phyloP scores from a whole-genome alignment of 441 rosid species.

The Erysimum pusillum region DNA sequence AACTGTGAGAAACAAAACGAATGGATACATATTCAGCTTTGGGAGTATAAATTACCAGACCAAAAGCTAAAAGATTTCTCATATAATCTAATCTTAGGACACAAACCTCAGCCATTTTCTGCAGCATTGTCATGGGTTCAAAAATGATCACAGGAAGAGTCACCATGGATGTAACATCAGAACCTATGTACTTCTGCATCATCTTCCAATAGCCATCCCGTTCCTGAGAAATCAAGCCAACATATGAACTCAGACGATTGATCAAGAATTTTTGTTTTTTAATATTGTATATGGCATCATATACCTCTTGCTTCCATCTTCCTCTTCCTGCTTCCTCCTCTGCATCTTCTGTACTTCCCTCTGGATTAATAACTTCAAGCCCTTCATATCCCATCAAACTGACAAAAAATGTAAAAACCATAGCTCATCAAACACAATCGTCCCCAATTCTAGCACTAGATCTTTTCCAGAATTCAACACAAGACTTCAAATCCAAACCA shows the following conservation, averaged over 20 bases:
- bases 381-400: constrained; percentile 90
- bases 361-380: constrained; percentile 88
- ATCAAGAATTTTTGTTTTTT: too few species aligned
- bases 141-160: constrained; percentile 94
- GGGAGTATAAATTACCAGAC: not conserved
- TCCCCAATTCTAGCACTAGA: not conserved
- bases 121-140: constrained; percentile 93
- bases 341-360: constrained; percentile 93
- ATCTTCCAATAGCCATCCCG: constrained; percentile 95
- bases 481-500: not conserved
- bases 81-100: not conserved
- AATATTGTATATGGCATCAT: not conserved
- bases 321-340: constrained; percentile 93
- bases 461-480: not conserved
- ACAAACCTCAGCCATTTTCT: constrained; percentile 96
- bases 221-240: constrained; percentile 58
- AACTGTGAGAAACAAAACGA: constrained; percentile 63
- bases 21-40: not conserved
- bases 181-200: constrained; percentile 95
- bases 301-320: constrained; percentile 94
- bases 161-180: constrained; percentile 97
- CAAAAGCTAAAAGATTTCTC: not conserved
- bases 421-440: not conserved
- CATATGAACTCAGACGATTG: not conserved
- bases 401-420: constrained; percentile 30